Base-by-base conservation (phyloP, 2,329 filamentous ascomycete genomes). In the Cytospora paraplurivora region DNA sequence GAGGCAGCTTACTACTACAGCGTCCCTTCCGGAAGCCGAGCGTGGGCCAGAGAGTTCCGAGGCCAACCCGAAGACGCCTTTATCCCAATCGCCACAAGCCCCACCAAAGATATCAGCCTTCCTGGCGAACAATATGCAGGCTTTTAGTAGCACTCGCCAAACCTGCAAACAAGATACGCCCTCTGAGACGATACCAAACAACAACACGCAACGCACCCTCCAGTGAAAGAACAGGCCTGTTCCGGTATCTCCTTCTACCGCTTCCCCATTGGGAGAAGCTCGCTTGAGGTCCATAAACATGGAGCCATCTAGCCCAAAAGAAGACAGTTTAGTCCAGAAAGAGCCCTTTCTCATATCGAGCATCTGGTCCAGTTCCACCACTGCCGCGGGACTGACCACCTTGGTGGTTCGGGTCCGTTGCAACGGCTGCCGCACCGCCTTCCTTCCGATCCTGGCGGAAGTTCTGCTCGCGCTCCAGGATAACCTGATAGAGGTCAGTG, bases 401-500 rank as follows among this genome's bases (percentile, higher is more conserved):
- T 7, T 34, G 41, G 19, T 27, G 21, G 27, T 15, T n/a, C 15
- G 35, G 63, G 33, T 41, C 19, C 34, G 12, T 66, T 17, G 17
- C 33, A 54, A 7, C 52, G 3, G 52, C 33, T 10, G 21, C 52
- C 15, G 52, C 3, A 21, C 38, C 51, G 27, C 32, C 52, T 19
- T 61, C 59, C 19, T 51, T 56, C 27, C 64, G 53, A 62, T 58
- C 68, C 68, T 7, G 69, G 66, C 72, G 65, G 47, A 63, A 62
- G 47, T 64, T 70, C 34, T 71, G 69, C 71, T 82, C 80, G 19
- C 82, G 76, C 67, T 83, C 81, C 1, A 85, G 71, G 57, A 81
- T 79, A 15, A 79, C 75, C 68, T 81, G 81, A 76, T 85, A 86
- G 69, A 86, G 86, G 47, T 79, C 77, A 1, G 79, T 76, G 59